Evolutionary conservation across 1,139 yeast genomes (phyloP), one percentile per base, ranked within the genome.

Genomic region (Hansenula lynferdii): DNA sequence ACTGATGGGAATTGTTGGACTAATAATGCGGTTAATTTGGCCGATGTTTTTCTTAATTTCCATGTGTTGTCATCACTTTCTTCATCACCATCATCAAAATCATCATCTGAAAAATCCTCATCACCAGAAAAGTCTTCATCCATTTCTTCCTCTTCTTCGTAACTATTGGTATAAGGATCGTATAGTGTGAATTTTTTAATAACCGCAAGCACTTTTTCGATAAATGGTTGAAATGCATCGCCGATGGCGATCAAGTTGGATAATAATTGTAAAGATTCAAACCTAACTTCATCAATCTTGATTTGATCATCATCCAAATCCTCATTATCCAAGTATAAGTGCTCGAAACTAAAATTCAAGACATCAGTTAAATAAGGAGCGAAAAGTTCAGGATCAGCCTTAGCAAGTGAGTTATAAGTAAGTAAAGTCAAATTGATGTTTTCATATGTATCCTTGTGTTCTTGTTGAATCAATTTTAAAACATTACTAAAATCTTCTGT

Each of bases 21-120:
- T n/a, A 77, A 43, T 0, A 70, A 60, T 10, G 67, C 57, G 4
- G 73, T 55, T 26, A 81, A 56, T 20, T 64, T 61, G 3, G 77
- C 70, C 0, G 87, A 64, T 41, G 71, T 72, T 31, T 76, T 67
- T 42, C 95, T 67, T 26, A 86, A 58, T 48, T 79, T 80, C 86
- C 94, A 83, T 1, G 85, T 75, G 22, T 78, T 76, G 48, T 82
- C 89, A 33, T 68, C 77, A 31, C 67, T 74, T 25, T 70, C 72
- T 21, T 55, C 65, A 10, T 63, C 65, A 17, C 62, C 70, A 24
- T 62, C 65, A 20, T 65, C 72, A 26, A 45, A 54, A 5, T 49
- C 58, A 12, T 44, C 56, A 20, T 51, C 61, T 12, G 52, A 53
- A 12, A 46, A 51, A 14, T 48, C 52, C 16, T 54, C 64, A 6